Evolutionary conservation across 139 green algal species (phyloP).

Genomic region (Coelastrella sp.): DNA sequence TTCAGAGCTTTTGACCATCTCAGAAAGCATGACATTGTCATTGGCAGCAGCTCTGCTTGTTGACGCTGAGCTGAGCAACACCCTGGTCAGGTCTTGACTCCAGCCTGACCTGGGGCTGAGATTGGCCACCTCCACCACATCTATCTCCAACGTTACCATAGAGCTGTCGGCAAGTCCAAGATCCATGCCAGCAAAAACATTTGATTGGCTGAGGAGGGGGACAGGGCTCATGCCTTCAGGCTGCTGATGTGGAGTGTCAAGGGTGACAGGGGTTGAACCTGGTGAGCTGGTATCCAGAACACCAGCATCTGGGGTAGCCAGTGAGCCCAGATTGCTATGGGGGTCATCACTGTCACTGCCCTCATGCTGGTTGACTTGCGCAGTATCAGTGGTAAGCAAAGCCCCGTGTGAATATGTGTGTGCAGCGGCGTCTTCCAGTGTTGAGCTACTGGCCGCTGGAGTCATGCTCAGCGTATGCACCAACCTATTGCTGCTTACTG

Average conservation of each 20-base stretch:
- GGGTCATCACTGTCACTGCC: slow-evolving; percentile 5
- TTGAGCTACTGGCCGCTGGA: background rate
- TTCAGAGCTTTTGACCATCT: slow-evolving; percentile 23
- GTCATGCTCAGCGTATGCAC: slow-evolving; percentile 5
- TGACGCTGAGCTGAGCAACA: slow-evolving; percentile 14
- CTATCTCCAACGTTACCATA: slow-evolving; percentile 63
- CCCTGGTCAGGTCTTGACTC: slow-evolving; percentile 31
- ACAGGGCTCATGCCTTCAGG: background rate
- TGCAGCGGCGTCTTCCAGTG: background rate
- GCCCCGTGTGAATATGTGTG: too few relatives aligned
- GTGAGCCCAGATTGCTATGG: background rate
- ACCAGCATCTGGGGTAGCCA: too few relatives aligned
- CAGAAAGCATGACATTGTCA: background rate
- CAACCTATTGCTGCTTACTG: slow-evolving; percentile 49
- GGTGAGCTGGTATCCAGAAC: too few relatives aligned
- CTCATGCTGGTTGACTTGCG: too few relatives aligned
- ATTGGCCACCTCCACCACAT: slow-evolving; percentile 62
- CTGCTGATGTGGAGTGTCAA: too few relatives aligned
- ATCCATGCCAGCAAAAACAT: slow-evolving; percentile 38
- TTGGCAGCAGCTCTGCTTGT: background rate
- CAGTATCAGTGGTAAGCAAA: too few relatives aligned
- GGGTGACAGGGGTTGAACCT: too few relatives aligned
- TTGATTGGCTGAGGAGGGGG: background rate
- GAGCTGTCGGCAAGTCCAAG: slow-evolving; percentile 59
- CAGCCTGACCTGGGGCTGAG: slow-evolving; percentile 37